Evolutionary conservation across 2,329 filamentous ascomycete species (phyloP).

Genomic region (Sporothrix mexicana): DNA sequence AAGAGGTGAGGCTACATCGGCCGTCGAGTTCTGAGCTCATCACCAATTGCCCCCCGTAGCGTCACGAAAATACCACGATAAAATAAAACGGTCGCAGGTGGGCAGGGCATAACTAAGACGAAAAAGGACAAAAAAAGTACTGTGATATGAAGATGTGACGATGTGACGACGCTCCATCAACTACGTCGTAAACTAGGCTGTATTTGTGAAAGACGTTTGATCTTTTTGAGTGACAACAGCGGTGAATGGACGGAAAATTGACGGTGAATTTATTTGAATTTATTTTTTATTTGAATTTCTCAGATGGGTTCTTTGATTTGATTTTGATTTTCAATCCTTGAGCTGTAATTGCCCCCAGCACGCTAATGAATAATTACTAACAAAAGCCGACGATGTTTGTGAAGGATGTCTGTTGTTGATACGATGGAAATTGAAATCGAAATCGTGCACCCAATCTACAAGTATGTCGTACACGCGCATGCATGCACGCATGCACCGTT

Average conservation of each 20-base stretch:
- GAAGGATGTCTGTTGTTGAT: neutral
- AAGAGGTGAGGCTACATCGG: neutral
- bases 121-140: neutral
- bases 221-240: neutral
- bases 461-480: neutral
- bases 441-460: neutral
- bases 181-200: neutral
- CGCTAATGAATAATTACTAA: too few species aligned
- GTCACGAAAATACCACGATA: neutral
- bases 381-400: too few species aligned
- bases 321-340: neutral
- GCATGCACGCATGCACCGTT: neutral
- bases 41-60: neutral
- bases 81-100: conserved; percentile 14
- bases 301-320: neutral
- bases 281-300: neutral
- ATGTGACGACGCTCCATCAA: neutral
- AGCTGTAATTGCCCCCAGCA: neutral
- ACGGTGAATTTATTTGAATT: neutral
- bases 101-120: neutral
- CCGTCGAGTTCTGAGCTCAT: neutral
- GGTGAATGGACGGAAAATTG: too few species aligned
- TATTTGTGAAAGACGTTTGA: neutral
- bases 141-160: neutral
- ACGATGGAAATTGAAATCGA: neutral